A percentile compares a stretch with the other conserved stretches of the same genome.
Evolutionary conservation across 2,329 filamentous ascomycete genomes (phyloP).

Genomic region (Tolypocladium sp.): DNA sequence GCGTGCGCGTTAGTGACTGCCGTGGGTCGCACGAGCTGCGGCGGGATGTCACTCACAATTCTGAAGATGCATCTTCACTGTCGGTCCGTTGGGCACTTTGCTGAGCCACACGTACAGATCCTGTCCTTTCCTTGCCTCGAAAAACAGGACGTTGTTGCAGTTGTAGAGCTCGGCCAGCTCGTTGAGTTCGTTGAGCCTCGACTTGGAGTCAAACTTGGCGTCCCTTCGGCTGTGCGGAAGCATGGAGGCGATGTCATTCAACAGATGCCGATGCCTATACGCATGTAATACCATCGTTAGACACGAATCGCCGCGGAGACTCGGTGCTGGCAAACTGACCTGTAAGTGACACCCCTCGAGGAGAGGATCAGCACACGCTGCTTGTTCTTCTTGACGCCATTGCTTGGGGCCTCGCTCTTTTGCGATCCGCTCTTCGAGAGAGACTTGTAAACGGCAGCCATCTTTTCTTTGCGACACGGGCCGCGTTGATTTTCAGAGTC

Average conservation of each 20-base stretch:
- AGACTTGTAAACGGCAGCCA: constrained; percentile 70
- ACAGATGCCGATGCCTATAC: constrained; percentile 77
- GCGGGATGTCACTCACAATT: constrained; percentile 44
- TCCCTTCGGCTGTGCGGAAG: constrained; percentile 91
- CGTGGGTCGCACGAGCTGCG: not conserved
- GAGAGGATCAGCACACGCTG: constrained; percentile 82
- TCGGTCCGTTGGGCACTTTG: constrained; percentile 68
- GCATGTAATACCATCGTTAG: constrained; percentile 2
- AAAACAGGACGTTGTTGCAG: constrained; percentile 91
- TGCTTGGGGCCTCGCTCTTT: constrained; percentile 38
- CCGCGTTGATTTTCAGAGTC: not conserved
- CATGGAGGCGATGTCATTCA: constrained; percentile 80
- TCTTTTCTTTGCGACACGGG: constrained; percentile 7
- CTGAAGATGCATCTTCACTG: constrained; percentile 64
- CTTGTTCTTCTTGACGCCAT: constrained; percentile 52
- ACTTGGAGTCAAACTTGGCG: constrained; percentile 94
- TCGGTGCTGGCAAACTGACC: constrained; percentile 37
- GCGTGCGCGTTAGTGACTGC: constrained; percentile 11
- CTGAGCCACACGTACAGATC: constrained; percentile 92
- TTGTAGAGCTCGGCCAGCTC: constrained; percentile 72
- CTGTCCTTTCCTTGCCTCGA: constrained; percentile 88
- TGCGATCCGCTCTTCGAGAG: constrained; percentile 50
- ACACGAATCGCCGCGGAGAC: not conserved
- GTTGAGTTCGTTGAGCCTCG: constrained; percentile 74
- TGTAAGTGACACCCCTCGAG: constrained; percentile 83